Base-by-base conservation (phyloP, 75 land plant genomes). In the Selaginella moellendorffii region DNA sequence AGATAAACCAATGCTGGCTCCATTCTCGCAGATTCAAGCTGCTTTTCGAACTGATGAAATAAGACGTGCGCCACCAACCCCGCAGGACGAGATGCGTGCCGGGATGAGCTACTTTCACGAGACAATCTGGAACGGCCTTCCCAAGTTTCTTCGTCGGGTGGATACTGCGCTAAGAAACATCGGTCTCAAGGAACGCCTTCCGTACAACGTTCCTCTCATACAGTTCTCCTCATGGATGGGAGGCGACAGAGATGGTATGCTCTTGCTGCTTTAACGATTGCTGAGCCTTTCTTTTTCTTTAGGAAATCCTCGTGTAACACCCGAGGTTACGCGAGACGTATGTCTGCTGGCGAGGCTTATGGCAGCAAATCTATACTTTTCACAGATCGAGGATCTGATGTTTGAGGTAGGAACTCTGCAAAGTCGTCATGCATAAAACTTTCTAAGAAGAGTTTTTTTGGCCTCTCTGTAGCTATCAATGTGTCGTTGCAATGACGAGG, bases 181-280 rank as follows among this genome's bases (percentile, higher is more conserved):
- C 46, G 97, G 97, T 27, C 84, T 92, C 2, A 72, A 85, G 54
- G 96, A 92, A 65, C 80, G 96, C 19, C 74, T 92, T 53, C 97
- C 97, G 12, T 83, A 92, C 68, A 92, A 83, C 83, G 96, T 93
- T 22, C 95, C 97, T 26, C 89, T 92, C 12, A 88, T 92, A 54
- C 97, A 88, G 60, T 92, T 92, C 63, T 92, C 97, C 53, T 92
- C 97, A n/a, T 92, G 97, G 97, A 92, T 92, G 97, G 97, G 97
- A n/a, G 97, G 97, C 26, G 97, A 92, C 72, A 88, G 97, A 69
- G 97, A 92, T 78, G 97, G 97, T 23, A 14, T 28, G 14, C 46
- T 36, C 46, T 36, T 36, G 46, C 14, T 36, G 46, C 5, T 36
- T 36, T 5, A 5, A 36, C 14, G 14, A 36, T 36, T 14, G 14